Evolutionary conservation across 768 basidiomycete species (phyloP).

Genomic region (Termitomyces sp.): DNA sequence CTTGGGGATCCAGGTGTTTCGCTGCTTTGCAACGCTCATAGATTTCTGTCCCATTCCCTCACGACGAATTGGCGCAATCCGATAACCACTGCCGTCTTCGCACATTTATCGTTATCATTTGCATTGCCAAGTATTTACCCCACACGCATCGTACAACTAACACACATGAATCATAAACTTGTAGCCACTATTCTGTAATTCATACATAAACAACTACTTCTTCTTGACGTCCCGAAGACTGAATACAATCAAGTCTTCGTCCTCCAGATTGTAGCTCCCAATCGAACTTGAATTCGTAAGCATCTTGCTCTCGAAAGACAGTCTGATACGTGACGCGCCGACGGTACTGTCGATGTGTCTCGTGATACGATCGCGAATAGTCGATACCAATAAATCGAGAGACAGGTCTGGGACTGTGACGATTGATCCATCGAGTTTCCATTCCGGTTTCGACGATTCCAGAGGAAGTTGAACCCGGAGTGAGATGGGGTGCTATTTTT

Average conservation of each 20-base stretch:
- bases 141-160: conserved; percentile 3
- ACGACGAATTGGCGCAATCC: neutral
- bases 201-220: conserved; percentile 32
- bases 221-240: conserved; percentile 68
- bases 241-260: conserved; percentile 79
- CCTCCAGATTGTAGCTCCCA: conserved; percentile 85
- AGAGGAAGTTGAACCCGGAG: conserved; percentile 80
- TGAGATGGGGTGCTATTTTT: conserved; percentile 71
- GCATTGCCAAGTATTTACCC: neutral
- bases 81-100: neutral
- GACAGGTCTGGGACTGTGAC: conserved; percentile 81
- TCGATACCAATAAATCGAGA: conserved; percentile 79
- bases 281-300: conserved; percentile 83
- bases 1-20: conserved; percentile 11
- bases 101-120: neutral
- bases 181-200: conserved; percentile 6
- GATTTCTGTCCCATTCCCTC: neutral
- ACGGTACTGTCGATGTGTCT: conserved; percentile 74
- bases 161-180: neutral
- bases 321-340: conserved; percentile 71
- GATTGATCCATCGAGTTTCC: conserved; percentile 82
- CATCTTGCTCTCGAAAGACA: conserved; percentile 80
- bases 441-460: conserved; percentile 82
- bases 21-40: neutral
- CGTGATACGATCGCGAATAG: conserved; percentile 84